Conservation (phyloP, 225 moss, liverwort and hornwort genomes). For the Pseudoscleropodium purum region DNA sequence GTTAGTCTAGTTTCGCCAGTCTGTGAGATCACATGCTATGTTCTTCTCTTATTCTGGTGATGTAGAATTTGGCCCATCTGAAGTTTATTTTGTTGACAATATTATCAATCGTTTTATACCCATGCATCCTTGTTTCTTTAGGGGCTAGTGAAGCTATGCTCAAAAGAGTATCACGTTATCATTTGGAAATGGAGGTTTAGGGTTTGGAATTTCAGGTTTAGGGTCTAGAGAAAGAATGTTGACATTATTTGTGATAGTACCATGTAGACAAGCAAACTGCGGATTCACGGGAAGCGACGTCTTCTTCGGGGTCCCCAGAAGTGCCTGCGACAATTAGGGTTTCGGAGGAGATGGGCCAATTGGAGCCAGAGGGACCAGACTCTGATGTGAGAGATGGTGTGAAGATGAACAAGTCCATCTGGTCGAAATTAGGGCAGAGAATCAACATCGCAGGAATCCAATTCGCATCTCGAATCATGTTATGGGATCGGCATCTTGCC, state of each 20-base stretch:
- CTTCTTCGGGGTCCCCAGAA: neutral
- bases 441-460: conserved; percentile 66
- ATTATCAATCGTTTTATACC: neutral
- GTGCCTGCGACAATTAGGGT: conserved; percentile 34
- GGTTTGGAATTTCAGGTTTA: neutral
- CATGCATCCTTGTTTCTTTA: neutral
- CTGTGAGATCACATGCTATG: neutral
- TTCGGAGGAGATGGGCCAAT: conserved; percentile 35
- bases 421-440: conserved; percentile 73
- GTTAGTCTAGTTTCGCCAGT: neutral
- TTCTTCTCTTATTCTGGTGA: neutral
- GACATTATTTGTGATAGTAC: neutral
- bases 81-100: neutral
- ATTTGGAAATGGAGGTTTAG: neutral
- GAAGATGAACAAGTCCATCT: conserved; percentile 46
- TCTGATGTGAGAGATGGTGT: conserved; percentile 38
- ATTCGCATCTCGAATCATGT: conserved; percentile 62
- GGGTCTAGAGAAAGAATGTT: neutral
- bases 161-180: neutral
- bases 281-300: neutral
- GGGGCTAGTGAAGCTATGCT: neutral
- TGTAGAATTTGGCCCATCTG: neutral
- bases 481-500: conserved; percentile 69
- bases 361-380: conserved; percentile 40
- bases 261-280: neutral